Evolutionary conservation across 2,329 filamentous ascomycete genomes (phyloP).

Genomic region (Diaporthe nobilis): DNA sequence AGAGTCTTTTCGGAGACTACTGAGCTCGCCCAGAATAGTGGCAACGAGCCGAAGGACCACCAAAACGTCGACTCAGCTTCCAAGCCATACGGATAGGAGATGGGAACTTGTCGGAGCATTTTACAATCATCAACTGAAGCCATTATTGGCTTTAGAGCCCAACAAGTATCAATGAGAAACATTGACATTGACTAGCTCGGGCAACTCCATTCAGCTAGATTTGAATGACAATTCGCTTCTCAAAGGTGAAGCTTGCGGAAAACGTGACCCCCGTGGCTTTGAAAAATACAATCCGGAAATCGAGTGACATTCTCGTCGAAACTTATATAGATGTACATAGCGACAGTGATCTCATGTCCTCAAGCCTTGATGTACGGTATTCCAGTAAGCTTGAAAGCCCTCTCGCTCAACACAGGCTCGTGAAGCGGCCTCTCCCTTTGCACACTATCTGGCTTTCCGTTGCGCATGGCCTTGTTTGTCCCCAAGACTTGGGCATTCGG

Average conservation of each 20-base stretch:
- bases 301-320: background rate
- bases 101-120: background rate
- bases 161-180: no score
- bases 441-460: slow-evolving; percentile 49
- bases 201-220: background rate
- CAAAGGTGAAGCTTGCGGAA: background rate
- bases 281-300: no score
- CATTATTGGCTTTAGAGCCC: background rate
- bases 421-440: slow-evolving; percentile 56
- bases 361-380: slow-evolving; percentile 57
- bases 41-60: background rate
- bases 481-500: slow-evolving; percentile 52
- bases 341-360: background rate
- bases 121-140: background rate
- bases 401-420: slow-evolving; percentile 56
- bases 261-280: background rate
- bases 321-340: background rate
- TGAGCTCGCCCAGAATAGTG: background rate
- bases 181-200: background rate
- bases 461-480: slow-evolving; percentile 42
- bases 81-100: background rate
- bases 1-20: background rate
- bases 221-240: background rate
- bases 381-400: slow-evolving; percentile 61
- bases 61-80: background rate